Conservation (phyloP, 2,329 filamentous ascomycete species). For the Penicillium freii region DNA sequence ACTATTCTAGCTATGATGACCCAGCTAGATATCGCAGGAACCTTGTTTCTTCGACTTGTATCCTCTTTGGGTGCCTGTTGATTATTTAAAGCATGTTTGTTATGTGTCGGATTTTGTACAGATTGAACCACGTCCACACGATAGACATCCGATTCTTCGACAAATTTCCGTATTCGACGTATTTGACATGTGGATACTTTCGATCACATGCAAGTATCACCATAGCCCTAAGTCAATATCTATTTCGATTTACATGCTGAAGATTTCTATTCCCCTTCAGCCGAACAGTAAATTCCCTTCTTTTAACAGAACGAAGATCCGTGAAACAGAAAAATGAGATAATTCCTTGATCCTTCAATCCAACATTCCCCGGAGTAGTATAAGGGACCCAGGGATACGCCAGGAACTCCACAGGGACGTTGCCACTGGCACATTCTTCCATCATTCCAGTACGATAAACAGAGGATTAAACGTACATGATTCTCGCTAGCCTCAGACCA, state of each 20-base stretch:
- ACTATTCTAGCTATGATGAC: neutral
- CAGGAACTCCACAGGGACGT: constrained; percentile 7
- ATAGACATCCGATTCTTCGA: neutral
- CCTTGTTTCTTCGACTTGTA: neutral
- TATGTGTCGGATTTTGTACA: neutral
- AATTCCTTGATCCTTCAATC: neutral
- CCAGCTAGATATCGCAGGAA: neutral
- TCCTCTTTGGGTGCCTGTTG: neutral
- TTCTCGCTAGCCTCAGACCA: neutral
- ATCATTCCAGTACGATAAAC: constrained; percentile 20
- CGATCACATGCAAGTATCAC: neutral
- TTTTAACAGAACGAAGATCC: neutral
- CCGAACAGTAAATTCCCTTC: neutral
- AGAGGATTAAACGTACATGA: neutral
- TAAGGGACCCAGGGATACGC: constrained; percentile 18
- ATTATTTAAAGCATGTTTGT: neutral
- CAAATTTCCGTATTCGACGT: no score
- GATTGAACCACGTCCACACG: neutral
- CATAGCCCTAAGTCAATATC: neutral
- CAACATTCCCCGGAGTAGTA: constrained; percentile 21
- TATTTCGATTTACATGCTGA: no score
- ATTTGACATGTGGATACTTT: neutral
- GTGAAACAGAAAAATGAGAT: neutral
- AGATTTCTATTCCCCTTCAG: neutral
- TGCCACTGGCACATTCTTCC: constrained; percentile 22